A percentile compares a stretch with the other conserved stretches of the same genome.
phyloP scores from a whole-genome alignment of 139 green algal genomes.

The Chlorella sp. region DNA sequence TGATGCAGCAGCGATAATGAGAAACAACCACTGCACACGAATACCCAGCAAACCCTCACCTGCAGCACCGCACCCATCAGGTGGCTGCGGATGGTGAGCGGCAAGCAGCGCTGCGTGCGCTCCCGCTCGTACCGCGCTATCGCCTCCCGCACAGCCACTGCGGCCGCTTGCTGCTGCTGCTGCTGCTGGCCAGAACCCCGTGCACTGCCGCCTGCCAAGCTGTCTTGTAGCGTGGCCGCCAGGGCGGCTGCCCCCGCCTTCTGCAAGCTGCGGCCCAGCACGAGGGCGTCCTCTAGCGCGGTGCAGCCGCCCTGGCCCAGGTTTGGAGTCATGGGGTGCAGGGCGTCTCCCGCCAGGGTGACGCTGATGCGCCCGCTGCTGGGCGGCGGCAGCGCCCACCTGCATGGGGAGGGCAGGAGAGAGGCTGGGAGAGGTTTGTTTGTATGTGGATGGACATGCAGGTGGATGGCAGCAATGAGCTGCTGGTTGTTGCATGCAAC shows the following conservation, averaged over 20 bases:
- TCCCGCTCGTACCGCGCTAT: constrained; percentile 64
- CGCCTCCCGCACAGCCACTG: constrained; percentile 29
- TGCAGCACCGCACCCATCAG: constrained; percentile 64
- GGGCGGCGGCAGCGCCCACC: constrained; percentile 35
- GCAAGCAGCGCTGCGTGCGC: constrained; percentile 40
- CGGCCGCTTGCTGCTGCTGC: not conserved
- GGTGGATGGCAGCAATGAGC: not conserved
- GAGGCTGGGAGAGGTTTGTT: not conserved
- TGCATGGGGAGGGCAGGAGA: not conserved
- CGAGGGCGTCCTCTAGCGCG: constrained; percentile 77
- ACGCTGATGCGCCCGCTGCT: constrained; percentile 43
- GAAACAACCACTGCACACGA: not conserved
- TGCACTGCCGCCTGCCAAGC: not conserved
- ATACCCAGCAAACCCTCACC: too few species aligned
- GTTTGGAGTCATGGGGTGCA: constrained; percentile 87
- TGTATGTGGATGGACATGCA: not conserved
- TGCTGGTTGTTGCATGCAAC: not conserved
- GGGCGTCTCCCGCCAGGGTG: constrained; percentile 78
- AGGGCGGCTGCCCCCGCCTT: not conserved
- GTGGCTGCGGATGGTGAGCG: constrained; percentile 51
- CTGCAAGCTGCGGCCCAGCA: constrained; percentile 56
- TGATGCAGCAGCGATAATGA: not conserved
- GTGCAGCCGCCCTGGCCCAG: constrained; percentile 67
- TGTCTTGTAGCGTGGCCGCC: not conserved
- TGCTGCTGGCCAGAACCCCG: too few species aligned